Base-by-base conservation (phyloP, 352 stramenopile genomes). In the Phytophthora uliginosa region DNA sequence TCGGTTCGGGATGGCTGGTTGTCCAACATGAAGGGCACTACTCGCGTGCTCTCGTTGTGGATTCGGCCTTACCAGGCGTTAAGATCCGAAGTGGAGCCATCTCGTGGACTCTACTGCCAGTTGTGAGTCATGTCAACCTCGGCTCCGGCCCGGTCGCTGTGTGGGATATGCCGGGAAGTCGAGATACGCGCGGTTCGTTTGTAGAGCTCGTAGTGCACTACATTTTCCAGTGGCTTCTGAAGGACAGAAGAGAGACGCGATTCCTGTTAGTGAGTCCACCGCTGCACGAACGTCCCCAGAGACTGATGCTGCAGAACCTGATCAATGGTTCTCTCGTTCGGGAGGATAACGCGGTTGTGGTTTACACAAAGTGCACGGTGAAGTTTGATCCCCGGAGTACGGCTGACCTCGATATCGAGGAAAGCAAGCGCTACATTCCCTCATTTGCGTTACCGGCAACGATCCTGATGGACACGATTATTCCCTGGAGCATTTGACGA, bases 131-230 rank as follows among this genome's bases (percentile, higher is more conserved):
- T 24, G 38, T 71, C 5, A 12, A 12, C 6, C 10, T 66, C 2
- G 18, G 7, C 26, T 18, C 59, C 1, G 57, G 2, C 0, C 13
- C 7, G 2, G 40, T 65, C 33, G 53, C 36, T 26, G 65, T 74
- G 18, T 74, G 65, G 65, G 70, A 77, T 70, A 77, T 74, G 65
- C 70, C 70, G 36, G 65, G 65, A 10, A 64, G 38, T 66, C 59
- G 59, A 34, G 70, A 77, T 26, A 74, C 64, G 1, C 65, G 70
- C 13, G 64, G 70, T 3, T 59, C 65, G 3, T 73, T 77, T 26
- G 59, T 66, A 0, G 53, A 73, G 36, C 24, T 77, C 1, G 10
- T 77, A 8, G 64, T 73, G 28, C 52, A 77, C 36, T 69, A 59
- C 17, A 66, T 73, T 28, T 73, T 53, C 52, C 7, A 57, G 10